Conservation (phyloP, 257 asterid species). For the Anisodus tanguticus region DNA sequence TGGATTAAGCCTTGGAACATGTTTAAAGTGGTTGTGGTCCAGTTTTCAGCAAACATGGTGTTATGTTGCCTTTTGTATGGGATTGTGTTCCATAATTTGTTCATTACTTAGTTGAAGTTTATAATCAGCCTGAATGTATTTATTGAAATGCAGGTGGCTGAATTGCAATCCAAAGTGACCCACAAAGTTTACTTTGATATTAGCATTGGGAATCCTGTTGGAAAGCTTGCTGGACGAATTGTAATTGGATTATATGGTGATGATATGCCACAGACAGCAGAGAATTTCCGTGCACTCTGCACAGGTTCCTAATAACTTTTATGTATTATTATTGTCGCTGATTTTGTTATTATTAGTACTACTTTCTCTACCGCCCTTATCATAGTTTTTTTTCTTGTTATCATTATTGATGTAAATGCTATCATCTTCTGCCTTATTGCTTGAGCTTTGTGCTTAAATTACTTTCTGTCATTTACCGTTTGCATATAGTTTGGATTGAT, state of each 20-base stretch:
- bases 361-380: background rate
- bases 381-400: no score
- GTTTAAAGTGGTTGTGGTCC: background rate
- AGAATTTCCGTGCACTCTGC: conserved; percentile 96
- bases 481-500: conserved; percentile 19
- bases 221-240: conserved; percentile 85
- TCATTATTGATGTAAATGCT: background rate
- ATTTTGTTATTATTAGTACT: background rate
- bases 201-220: conserved; percentile 92
- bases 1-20: background rate
- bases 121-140: background rate
- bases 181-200: conserved; percentile 83
- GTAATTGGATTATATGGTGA: conserved; percentile 94
- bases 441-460: background rate
- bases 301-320: conserved; percentile 52
- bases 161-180: conserved; percentile 85
- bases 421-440: background rate
- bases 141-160: conserved; percentile 53
- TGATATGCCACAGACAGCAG: conserved; percentile 92
- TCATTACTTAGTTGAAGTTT: conserved; percentile 25
- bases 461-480: background rate
- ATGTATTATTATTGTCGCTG: background rate
- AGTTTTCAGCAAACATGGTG: background rate
- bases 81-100: background rate
- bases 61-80: background rate